phyloP scores from a whole-genome alignment of 1,284 basidiomycete genomes.

The Entoloma clypeatum region DNA sequence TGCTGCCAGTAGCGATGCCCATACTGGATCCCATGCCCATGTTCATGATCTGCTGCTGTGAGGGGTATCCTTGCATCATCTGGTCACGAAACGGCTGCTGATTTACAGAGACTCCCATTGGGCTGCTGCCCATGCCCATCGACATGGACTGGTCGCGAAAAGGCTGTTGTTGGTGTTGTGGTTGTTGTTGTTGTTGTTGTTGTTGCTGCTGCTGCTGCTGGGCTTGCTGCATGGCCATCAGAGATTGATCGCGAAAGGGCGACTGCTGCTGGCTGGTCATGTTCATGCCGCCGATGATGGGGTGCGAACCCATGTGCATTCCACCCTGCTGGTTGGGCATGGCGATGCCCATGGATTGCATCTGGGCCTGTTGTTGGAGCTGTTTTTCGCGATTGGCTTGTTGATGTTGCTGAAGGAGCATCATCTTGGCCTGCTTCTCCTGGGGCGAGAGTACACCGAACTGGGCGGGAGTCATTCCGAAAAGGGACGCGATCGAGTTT shows the following conservation, averaged over 20 bases:
- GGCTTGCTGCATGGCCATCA: too few relatives aligned
- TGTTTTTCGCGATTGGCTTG: slow-evolving; percentile 10
- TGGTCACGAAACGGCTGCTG: slow-evolving; percentile 11
- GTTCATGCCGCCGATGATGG: background rate
- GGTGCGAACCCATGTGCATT: background rate
- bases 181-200: background rate
- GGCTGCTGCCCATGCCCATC: slow-evolving; percentile 4
- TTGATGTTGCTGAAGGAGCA: slow-evolving; percentile 10
- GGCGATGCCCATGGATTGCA: background rate
- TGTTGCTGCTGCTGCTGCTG: too few relatives aligned
- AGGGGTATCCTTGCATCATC: slow-evolving; percentile 5
- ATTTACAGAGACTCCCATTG: background rate
- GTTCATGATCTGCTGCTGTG: slow-evolving; percentile 7
- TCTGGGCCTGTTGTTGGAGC: slow-evolving; percentile 8
- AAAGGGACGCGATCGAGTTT: slow-evolving; percentile 1
- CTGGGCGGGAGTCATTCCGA: slow-evolving; percentile 14
- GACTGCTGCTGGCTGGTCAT: background rate
- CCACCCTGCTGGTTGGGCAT: slow-evolving; percentile 7
- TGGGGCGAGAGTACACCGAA: slow-evolving; percentile 14
- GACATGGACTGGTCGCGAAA: slow-evolving; percentile 5
- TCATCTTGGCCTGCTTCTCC: slow-evolving; percentile 14
- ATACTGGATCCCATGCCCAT: background rate
- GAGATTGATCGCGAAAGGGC: too few relatives aligned
- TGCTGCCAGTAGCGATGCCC: background rate
- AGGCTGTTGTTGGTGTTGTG: slow-evolving; percentile 8